Evolutionary conservation across 345 rosid genomes (phyloP).

Genomic region (Limnanthes douglasii): DNA sequence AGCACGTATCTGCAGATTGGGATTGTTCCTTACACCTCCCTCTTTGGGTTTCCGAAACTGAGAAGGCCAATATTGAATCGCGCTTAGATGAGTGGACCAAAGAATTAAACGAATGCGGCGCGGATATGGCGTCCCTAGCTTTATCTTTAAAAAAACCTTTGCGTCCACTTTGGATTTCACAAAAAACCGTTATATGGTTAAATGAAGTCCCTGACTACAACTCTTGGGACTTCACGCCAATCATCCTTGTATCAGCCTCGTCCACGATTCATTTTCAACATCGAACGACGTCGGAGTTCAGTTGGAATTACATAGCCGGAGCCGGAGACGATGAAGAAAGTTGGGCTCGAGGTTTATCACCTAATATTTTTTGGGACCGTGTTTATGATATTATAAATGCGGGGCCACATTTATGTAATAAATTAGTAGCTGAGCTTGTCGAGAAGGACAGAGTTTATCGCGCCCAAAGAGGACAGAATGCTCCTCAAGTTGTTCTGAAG

Average conservation of each 20-base stretch:
- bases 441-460: constrained; percentile 70
- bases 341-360: constrained; percentile 88
- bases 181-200: constrained; percentile 75
- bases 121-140: constrained; percentile 55
- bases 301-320: constrained; percentile 92
- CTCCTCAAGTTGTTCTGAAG: constrained; percentile 48
- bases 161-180: constrained; percentile 83
- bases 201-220: constrained; percentile 80
- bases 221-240: constrained; percentile 86
- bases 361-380: constrained; percentile 66
- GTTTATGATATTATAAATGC: constrained; percentile 49
- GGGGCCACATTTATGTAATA: constrained; percentile 67
- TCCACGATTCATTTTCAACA: constrained; percentile 27
- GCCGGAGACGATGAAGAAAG: constrained; percentile 99
- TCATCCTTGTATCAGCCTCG: constrained; percentile 79
- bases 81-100: constrained; percentile 57
- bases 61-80: constrained; percentile 56
- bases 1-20: constrained; percentile 26
- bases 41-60: constrained; percentile 72
- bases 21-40: constrained; percentile 92
- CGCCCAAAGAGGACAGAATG: constrained; percentile 57
- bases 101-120: constrained; percentile 65
- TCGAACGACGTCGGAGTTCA: constrained; percentile 48
- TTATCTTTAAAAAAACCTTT: constrained; percentile 56
- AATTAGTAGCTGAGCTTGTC: constrained; percentile 77